These are phyloP conservation scores for Dendrostoma leiphaemia DNA, from an alignment of 2,329 filamentous ascomycete species.

Conservation along the genomic window DNA sequence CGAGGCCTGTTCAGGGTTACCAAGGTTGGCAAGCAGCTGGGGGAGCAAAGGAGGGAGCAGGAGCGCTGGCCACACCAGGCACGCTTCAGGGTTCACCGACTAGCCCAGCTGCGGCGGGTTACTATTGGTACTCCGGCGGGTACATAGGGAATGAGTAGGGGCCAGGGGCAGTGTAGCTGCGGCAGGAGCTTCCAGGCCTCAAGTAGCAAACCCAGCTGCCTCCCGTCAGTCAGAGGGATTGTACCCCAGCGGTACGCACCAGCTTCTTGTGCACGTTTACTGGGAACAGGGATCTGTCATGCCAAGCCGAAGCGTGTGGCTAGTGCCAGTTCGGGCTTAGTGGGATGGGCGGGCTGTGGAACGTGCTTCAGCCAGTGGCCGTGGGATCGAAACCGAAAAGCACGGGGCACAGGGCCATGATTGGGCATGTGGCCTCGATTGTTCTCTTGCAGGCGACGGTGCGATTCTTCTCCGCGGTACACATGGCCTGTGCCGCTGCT, in stretches of 20 bases:
- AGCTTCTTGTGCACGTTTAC: too few species aligned
- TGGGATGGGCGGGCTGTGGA: neutral
- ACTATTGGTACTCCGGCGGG: too few species aligned
- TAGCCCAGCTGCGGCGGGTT: neutral
- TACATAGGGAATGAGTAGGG: too few species aligned
- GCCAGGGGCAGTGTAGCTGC: too few species aligned
- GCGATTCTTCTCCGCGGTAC: too few species aligned
- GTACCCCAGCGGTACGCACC: too few species aligned
- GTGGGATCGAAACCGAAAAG: neutral
- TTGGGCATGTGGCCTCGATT: neutral
- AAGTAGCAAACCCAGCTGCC: neutral
- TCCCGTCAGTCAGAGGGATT: neutral
- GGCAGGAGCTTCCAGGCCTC: too few species aligned
- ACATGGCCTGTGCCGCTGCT: neutral
- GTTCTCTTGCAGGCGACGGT: neutral
- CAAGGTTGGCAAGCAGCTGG: too few species aligned
- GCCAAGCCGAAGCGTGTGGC: neutral
- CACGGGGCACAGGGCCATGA: neutral
- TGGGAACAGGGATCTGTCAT: neutral
- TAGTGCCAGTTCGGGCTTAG: neutral
- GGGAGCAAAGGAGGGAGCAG: conserved; percentile 2
- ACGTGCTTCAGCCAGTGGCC: conserved; percentile 1
- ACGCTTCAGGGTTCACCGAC: neutral
- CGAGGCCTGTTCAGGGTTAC: too few species aligned
- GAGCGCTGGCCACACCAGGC: neutral